Conservation (phyloP, 1,284 basidiomycete species). For the Coniferiporia sulphurascens region DNA sequence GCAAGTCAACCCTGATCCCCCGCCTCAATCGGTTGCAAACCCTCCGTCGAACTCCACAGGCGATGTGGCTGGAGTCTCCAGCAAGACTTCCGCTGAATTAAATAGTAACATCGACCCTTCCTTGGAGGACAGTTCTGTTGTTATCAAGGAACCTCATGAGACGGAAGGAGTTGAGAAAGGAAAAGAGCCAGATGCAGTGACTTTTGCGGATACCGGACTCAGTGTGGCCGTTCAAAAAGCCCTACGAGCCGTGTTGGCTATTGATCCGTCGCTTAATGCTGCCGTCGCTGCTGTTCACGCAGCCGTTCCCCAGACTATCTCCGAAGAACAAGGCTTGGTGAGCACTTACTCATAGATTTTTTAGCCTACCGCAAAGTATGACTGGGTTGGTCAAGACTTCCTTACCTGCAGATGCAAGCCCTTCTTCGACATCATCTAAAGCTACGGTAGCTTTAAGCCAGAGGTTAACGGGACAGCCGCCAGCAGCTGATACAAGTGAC, state of each 20-base stretch:
- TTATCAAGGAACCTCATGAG: neutral
- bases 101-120: slow-evolving; percentile 8
- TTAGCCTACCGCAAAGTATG: neutral
- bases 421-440: neutral
- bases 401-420: neutral
- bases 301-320: neutral
- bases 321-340: neutral
- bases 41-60: neutral
- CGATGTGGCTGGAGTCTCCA: neutral
- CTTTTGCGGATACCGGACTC: neutral
- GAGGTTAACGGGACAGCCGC: neutral
- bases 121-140: neutral
- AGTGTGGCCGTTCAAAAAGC: slow-evolving; percentile 12
- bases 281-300: neutral
- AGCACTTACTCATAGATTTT: neutral
- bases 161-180: neutral
- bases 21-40: neutral
- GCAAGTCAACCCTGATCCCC: slow-evolving; percentile 4
- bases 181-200: neutral
- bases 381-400: neutral
- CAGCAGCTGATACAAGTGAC: neutral
- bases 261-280: slow-evolving; percentile 6
- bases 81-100: neutral
- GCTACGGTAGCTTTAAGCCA: neutral
- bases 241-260: slow-evolving; percentile 14